Evolutionary conservation across 768 basidiomycete species (phyloP).

Genomic region (Termitomyces sp.): DNA sequence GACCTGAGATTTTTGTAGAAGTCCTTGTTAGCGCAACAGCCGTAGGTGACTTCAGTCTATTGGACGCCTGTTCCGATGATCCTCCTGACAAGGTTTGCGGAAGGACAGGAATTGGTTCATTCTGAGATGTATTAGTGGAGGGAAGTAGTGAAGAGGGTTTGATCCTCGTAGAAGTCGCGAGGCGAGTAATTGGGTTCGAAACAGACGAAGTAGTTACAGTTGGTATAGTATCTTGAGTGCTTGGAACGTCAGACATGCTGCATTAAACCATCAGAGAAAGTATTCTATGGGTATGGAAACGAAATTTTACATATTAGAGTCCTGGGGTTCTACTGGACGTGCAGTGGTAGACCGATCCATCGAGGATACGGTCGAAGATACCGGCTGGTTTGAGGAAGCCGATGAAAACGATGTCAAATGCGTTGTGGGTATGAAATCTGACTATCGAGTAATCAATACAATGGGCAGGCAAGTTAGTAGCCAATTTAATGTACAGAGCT

Average conservation of each 20-base stretch:
- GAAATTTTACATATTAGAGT: neutral
- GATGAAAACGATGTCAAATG: neutral
- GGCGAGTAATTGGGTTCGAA: neutral
- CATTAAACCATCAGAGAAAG: neutral
- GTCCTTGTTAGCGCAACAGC: neutral
- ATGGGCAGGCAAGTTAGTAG: neutral
- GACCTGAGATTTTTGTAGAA: slow-evolving; percentile 5
- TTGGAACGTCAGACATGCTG: neutral
- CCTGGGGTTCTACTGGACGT: neutral
- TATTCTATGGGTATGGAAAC: neutral
- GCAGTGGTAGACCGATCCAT: neutral
- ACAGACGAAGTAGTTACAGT: neutral
- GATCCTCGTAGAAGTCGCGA: neutral
- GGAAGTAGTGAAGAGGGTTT: neutral
- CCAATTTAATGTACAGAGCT: neutral
- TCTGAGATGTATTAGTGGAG: neutral
- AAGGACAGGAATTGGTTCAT: neutral
- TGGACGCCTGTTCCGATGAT: neutral
- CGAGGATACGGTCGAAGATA: neutral
- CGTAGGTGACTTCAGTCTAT: neutral
- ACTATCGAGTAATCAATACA: slow-evolving; percentile 1
- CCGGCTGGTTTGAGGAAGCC: neutral
- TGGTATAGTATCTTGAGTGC: neutral
- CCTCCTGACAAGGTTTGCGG: neutral
- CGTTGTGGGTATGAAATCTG: neutral